phyloP scores from a whole-genome alignment of 306 rosid genomes.

The Spatholobus suberectus region DNA sequence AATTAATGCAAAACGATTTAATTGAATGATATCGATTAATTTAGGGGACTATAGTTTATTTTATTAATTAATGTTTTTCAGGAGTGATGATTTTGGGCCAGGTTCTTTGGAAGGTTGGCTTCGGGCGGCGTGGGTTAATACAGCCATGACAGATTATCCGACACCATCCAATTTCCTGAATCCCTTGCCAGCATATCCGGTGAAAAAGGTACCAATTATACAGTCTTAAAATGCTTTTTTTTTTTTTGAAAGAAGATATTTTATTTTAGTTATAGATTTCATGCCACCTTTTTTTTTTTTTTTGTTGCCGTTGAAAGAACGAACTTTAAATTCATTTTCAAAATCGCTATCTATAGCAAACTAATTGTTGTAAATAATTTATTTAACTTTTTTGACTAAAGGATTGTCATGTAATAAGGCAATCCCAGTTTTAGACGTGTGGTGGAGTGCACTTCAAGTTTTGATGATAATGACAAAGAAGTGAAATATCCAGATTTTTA shows the following conservation, averaged over 20 bases:
- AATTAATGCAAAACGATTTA: background rate
- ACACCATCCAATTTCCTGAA: constrained; percentile 75
- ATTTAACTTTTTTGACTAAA: background rate
- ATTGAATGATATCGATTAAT: background rate
- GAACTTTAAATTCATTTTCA: background rate
- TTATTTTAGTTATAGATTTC: background rate
- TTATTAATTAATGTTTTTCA: background rate
- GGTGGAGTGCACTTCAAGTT: background rate
- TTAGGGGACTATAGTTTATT: background rate
- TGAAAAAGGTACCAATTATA: constrained; percentile 60
- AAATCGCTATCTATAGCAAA: background rate
- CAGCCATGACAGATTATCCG: constrained; percentile 94
- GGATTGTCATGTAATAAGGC: too few relatives aligned
- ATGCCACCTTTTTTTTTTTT: background rate
- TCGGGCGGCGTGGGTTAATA: constrained; percentile 41
- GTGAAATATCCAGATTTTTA: background rate
- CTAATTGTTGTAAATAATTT: background rate
- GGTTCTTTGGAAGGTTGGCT: constrained; percentile 58
- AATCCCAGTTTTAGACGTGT: background rate
- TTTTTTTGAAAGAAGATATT: background rate
- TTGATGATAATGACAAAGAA: background rate
- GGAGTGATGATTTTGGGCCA: constrained; percentile 40
- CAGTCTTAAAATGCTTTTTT: background rate
- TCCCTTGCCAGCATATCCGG: constrained; percentile 86
- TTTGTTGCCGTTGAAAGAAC: background rate